Conservation (phyloP, 2,329 filamentous ascomycete genomes). For the Venturia aucupariae region DNA sequence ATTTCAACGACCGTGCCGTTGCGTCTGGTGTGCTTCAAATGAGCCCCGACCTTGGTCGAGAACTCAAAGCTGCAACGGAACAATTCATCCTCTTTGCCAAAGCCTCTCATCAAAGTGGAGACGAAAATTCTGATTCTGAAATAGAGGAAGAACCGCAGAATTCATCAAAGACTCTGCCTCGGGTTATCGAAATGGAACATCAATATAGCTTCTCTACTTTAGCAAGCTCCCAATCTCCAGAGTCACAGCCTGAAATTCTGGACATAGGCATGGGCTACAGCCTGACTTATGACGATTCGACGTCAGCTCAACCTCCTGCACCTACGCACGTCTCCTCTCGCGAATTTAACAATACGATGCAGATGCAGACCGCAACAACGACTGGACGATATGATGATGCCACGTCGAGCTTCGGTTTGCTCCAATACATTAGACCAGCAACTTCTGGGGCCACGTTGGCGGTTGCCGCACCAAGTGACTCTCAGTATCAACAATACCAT, state of each 20-base stretch:
- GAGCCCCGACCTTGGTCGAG: conserved; percentile 47
- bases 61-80: conserved; percentile 49
- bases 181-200: neutral
- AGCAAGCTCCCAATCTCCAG: conserved; percentile 3
- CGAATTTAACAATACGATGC: neutral
- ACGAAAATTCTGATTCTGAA: conserved; percentile 19
- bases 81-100: conserved; percentile 49
- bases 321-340: neutral
- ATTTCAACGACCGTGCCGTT: conserved; percentile 54
- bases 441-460: neutral
- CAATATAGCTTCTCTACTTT: neutral
- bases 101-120: conserved; percentile 23
- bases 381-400: conserved; percentile 5
- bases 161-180: neutral
- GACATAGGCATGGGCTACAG: conserved; percentile 17
- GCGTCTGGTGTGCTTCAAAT: conserved; percentile 48
- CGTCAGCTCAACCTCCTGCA: conserved; percentile 12
- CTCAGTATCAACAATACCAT: neutral
- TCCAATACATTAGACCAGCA: neutral
- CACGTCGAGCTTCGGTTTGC: neutral
- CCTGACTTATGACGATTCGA: conserved; percentile 7
- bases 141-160: conserved; percentile 18
- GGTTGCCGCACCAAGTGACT: neutral
- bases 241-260: neutral
- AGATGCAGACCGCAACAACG: neutral